Evolutionary conservation across 345 rosid species (phyloP).

Genomic region (Hibiscus tridactylites): DNA sequence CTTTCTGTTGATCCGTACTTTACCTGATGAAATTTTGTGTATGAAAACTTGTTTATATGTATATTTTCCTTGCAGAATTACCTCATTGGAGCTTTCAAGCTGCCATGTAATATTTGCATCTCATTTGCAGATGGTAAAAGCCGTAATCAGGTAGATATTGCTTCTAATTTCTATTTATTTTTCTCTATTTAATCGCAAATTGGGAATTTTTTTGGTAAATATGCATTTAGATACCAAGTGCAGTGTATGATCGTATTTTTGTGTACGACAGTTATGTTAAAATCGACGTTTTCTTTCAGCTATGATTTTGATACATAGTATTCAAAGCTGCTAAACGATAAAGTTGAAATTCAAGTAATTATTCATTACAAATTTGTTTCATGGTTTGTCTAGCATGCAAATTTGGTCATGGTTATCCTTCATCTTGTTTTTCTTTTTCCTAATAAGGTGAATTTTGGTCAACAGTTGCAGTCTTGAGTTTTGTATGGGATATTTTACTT

Average conservation of each 20-base stretch:
- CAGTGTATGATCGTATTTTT: neutral
- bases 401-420: no score
- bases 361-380: no score
- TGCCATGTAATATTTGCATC: constrained; percentile 36
- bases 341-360: no score
- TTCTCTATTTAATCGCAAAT: neutral
- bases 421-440: no score
- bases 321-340: no score
- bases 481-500: no score
- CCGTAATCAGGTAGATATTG: constrained; percentile 35
- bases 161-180: neutral
- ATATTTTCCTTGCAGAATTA: constrained; percentile 27
- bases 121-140: constrained; percentile 37
- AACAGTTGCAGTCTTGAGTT: neutral
- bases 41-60: neutral
- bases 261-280: neutral
- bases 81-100: constrained; percentile 47
- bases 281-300: no score
- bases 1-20: neutral
- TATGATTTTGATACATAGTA: no score
- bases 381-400: no score
- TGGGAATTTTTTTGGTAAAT: neutral
- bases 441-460: neutral
- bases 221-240: neutral
- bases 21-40: neutral